Conservation (phyloP, 805 yeast genomes). For the Candida stauntonica region DNA sequence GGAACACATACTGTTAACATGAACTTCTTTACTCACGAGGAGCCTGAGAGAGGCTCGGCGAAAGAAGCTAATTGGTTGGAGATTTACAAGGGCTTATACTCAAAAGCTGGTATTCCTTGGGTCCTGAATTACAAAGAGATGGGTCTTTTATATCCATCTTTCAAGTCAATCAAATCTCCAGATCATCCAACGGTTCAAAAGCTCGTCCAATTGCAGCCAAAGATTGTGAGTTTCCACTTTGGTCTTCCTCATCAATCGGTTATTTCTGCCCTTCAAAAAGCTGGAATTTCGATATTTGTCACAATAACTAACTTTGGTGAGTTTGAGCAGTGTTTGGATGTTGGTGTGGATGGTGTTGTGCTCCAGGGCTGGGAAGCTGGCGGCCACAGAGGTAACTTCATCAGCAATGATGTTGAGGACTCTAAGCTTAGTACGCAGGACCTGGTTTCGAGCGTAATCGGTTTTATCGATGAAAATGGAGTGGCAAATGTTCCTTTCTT, state of each 20-base stretch:
- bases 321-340: conserved; percentile 29
- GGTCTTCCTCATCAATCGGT: conserved; percentile 38
- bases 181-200: conserved; percentile 14
- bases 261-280: conserved; percentile 31
- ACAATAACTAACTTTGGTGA: conserved; percentile 45
- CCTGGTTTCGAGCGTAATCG: conserved; percentile 22
- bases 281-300: conserved; percentile 40
- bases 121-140: not conserved
- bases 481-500: conserved; percentile 23
- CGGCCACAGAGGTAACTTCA: conserved; percentile 55
- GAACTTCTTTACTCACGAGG: conserved; percentile 45
- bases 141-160: conserved; percentile 14
- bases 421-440: conserved; percentile 33
- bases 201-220: conserved; percentile 32
- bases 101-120: conserved; percentile 3
- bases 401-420: conserved; percentile 30
- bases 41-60: conserved; percentile 12
- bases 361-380: conserved; percentile 64
- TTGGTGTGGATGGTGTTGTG: conserved; percentile 44
- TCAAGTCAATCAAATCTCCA: conserved; percentile 10
- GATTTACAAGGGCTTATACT: conserved; percentile 14
- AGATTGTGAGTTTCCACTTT: conserved; percentile 49
- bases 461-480: conserved; percentile 13
- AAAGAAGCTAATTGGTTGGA: conserved; percentile 23
- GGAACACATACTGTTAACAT: conserved; percentile 34